Evolutionary conservation across 768 basidiomycete genomes (phyloP), one percentile per base, ranked within the genome.

Genomic region (Tylopilus subfusipes): DNA sequence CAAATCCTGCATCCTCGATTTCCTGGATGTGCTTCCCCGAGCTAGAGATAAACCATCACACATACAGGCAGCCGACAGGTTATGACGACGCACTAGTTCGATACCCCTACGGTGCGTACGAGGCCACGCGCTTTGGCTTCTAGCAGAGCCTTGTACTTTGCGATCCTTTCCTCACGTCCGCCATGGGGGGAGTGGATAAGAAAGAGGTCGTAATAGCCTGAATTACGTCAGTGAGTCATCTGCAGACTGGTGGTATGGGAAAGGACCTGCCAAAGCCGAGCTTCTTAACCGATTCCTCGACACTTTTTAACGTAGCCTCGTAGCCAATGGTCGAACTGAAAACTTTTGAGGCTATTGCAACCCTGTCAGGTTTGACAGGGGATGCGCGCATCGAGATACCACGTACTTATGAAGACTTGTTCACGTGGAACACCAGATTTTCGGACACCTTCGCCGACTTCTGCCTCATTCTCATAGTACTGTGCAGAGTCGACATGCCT

Each of bases 141-240:
- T 13, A 71, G 52, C 18, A 80, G 63, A 2, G 72, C 76, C 51
- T 62, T 72, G 63, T 76, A 81, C 14, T 66, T 75, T 34, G 66
- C 65, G 11, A 80, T 61, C 16, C 79, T 71, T 25, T 64, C 65
- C 19, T 67, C 68, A 31, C 59, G 72, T 5, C 77, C 78, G 1
- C 71, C 68, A 31, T 66, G 56, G 0, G 79, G 74, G 33, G 75
- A 70, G 55, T 81, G 80, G 30, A 80, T 70, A 10, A 81, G 72
- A 59, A 73, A 79, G 31, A 81, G 68, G 60, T 79, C 78, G 57
- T 76, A 72, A 44, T 78, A 78, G 38, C 65, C 76, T 78, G 48
- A 12, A 58, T 21, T 9, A 9, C 13, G 34, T 27, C 31, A 25
- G 40, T 58, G n/a, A 27, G 9, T 16, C 45, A 33, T 31, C 9